Evolutionary conservation across 805 yeast genomes (phyloP), one percentile per base, ranked within the genome.

Genomic region (Myxozyma sirexii): DNA sequence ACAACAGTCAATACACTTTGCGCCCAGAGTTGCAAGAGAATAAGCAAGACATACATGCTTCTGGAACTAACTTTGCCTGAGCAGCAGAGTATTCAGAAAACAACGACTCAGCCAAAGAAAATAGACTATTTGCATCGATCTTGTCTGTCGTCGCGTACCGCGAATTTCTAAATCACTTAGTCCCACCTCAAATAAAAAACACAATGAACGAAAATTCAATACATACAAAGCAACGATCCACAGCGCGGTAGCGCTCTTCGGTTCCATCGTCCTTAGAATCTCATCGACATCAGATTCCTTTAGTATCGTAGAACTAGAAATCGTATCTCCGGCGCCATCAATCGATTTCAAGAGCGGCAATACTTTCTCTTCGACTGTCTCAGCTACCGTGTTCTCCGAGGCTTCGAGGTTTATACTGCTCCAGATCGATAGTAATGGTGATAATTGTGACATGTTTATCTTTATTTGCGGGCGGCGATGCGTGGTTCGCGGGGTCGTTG

Each of bases 201-300:
- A 26, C 37, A 23, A 1, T 21, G 31, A 24, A n/a, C 37, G n/a
- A n/a, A 12, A 3, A n/a, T 26, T 19, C 23, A 33, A 45, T 8
- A 37, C 62, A 21, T 33, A 60, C 64, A 60, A 8, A 12, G 64
- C 64, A 17, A 60, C 27, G 33, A 60, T 57, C 64, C 64, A 60
- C 23, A 31, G 43, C 4, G 53, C 62, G 13, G 64, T 56, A 21
- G 50, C 54, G n/a, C 19, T 23, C 46, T 29, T 23, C 10, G 64
- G 57, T 15, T 57, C 61, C 46, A 47, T 57, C 17, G 10, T 29
- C 17, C 10, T 17, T 39, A 60, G 33, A 26, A 60, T 48, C 19
- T 52, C 52, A 5, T 57, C 53, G 21, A 21, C 43, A 33, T 60
- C 62, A 19, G 27, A 5, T 26, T 54, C 41, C 35, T 29, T 29